Base-by-base conservation (phyloP, 2,329 filamentous ascomycete species). In the Orbilia oligospora region DNA sequence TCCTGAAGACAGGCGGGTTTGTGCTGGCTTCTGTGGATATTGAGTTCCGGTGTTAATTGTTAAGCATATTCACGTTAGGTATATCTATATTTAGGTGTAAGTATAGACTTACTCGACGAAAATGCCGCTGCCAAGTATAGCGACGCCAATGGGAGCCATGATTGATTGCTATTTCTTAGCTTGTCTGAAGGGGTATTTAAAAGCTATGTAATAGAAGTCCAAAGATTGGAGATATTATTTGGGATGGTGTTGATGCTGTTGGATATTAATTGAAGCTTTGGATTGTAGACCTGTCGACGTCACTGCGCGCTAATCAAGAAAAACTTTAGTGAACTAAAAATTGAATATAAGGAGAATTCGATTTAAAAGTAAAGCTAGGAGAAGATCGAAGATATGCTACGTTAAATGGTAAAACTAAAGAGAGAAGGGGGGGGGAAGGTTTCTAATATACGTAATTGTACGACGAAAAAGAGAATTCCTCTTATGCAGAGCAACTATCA, bases 41-140 rank as follows among this genome's bases (percentile, higher is more conserved):
- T 46, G 16, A 16, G 14, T 41, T 41, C 16, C 6, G 5, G 38
- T 30, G 27, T n/a, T n/a, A n/a, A 14, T 38, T 14, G 12, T 9
- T 41, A n/a, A 41, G 38, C 9, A 2, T 16, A 41, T 41, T 1
- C 38, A 41, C 12, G 12, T 10, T 38, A 41, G 16, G 5, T 41
- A 41, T 16, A 41, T 3, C 1, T 16, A 12, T 4, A 8, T 6
- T 12, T 4, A 12, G 10, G 38, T n/a, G 38, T 8, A 46, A 5
- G 3, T 2, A 5, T 18, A 16, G n/a, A 53, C 85, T 82, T 88
- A 87, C 81, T 87, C 87, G 80, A 88, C 88, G 81, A 91, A 91
- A 81, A 91, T 89, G 81, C 89, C 90, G 79, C 88, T 88, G 44
- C 90, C 90, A 67, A 91, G 87, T 71, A 91, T 86, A 53, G 90